Evolutionary conservation across 73 alveolate genomes (phyloP), one percentile per base, ranked within the genome.

Genomic region (Strombidium stylifer): DNA sequence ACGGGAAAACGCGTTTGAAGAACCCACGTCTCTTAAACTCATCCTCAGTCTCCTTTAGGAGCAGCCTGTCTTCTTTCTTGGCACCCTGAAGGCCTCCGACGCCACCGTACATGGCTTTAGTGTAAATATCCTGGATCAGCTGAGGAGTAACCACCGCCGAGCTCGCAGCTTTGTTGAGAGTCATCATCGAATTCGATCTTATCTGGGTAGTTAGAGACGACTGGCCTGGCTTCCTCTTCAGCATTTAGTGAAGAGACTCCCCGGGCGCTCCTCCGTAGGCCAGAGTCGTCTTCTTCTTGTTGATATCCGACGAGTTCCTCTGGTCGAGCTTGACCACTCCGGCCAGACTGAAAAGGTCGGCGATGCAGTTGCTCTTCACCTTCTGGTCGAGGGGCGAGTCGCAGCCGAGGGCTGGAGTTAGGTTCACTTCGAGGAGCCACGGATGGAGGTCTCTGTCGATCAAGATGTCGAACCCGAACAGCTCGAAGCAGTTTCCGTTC

Each of bases 391-490:
- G 74, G 4, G 98, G 96, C 0, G 96, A 79, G 49, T 92, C 92
- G 27, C 97, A 87, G 58, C 78, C 81, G 35, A 92, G 62, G 39
- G 97, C 73, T 7, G 99, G 99, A 24, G 86, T 67, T 20, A 94
- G 84, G 80, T 94, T 94, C 26, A 92, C 96, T 70, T 94, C 99
- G 18, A 94, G 69, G n/a, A 94, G 82, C 97, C 97, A 94, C 10
- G 98, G 97, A 56, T 86, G 85, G 7, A 83, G 62, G 18, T 85
- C 46, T 34, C 75, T 80, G 79, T 89, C 94, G 6, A 89, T 41
- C 18, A 89, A 57, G n/a, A 89, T 85, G 59, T 89, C 97, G 45
- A 89, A 81, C 11, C 97, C 97, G 20, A 89, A 76, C 6, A 85
- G 53, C 42, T 84, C 93, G 68, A 84, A 89, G 44, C 94, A 84